Base-by-base conservation (phyloP, 306 rosid species). In the Casuarina cunninghamiana region DNA sequence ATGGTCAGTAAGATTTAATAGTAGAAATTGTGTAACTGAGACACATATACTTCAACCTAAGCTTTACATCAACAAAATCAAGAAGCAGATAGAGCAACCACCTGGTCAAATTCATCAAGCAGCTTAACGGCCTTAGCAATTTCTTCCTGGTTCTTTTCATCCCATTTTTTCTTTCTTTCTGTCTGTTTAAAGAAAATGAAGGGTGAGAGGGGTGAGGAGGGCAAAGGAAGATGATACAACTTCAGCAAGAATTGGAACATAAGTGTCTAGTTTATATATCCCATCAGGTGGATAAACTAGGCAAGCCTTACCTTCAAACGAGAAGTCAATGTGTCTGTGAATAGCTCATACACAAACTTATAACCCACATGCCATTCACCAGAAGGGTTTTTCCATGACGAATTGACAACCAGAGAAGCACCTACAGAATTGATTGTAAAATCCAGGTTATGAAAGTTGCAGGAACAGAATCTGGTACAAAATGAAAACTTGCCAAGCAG, bases 281-380 rank as follows among this genome's bases (percentile, higher is more conserved):
- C 46, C 50, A 41, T 49, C 71, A 1, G n/a, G 42, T 8, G 32
- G 43, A 66, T 66, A 49, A 37, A 37, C 35, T 7, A 66, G 32
- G 50, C 49, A 65, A 80, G 49, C 38, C 68, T 70, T 79, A 93
- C 99, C 97, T 95, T 95, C 89, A 95, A 85, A 50, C 99, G 97
- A 71, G 91, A 84, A 76, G 86, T 88, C 90, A 95, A 79, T 16
- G 83, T 83, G 39, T 80, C 84, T 0, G 97, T 95, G 69, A 95
- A 95, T 77, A 95, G 84, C 86, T 93, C 97, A 86, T 95, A 95
- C 54, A 91, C 87, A 78, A 91, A 82, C 84, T 91, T 95, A 86
- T 72, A 89, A 78, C 99, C 99, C 77, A 93, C 97, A 35, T 75
- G 97, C 99, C 99, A 95, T 82, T 93, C 97, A 71, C 99, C 97